Evolutionary conservation across 1,139 yeast species (phyloP).

Genomic region (Lizanozyma gosingica): DNA sequence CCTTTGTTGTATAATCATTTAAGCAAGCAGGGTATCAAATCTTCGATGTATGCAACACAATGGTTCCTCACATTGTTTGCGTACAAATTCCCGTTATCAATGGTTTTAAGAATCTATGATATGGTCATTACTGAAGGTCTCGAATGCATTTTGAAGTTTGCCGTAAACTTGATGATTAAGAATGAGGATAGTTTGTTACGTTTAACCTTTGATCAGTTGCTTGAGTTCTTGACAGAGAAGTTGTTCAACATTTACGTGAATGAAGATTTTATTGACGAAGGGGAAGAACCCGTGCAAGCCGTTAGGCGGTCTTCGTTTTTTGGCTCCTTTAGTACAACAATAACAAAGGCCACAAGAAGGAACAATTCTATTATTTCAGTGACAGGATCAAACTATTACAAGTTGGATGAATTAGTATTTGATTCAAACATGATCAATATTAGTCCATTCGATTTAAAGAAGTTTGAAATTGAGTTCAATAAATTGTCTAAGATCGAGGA

Average conservation of each 20-base stretch:
- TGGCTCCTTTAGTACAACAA: not conserved
- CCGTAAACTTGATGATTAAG: constrained; percentile 64
- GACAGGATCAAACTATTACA: constrained; percentile 23
- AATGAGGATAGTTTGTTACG: constrained; percentile 52
- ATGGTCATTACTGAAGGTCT: constrained; percentile 81
- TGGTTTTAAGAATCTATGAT: constrained; percentile 78
- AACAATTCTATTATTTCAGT: constrained; percentile 4
- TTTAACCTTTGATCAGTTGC: constrained; percentile 63
- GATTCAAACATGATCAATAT: constrained; percentile 72
- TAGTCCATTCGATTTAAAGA: constrained; percentile 59
- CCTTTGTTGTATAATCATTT: constrained; percentile 71
- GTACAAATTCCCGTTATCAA: constrained; percentile 80
- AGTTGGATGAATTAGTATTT: constrained; percentile 63
- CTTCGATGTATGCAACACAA: constrained; percentile 92
- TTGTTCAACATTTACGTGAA: constrained; percentile 63
- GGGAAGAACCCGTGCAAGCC: constrained; percentile 6
- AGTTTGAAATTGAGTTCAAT: constrained; percentile 65
- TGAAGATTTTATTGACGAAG: constrained; percentile 22
- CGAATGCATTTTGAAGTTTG: constrained; percentile 74
- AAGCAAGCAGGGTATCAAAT: constrained; percentile 72
- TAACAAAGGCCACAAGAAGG: not conserved
- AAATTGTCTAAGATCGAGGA: constrained; percentile 64
- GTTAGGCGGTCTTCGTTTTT: not conserved
- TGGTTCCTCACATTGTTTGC: constrained; percentile 95
- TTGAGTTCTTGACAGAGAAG: constrained; percentile 67